A percentile compares a stretch with the other conserved stretches of the same genome.
phyloP scores from a whole-genome alignment of 176 grass and related monocot species.

The Thalia dealbata region DNA sequence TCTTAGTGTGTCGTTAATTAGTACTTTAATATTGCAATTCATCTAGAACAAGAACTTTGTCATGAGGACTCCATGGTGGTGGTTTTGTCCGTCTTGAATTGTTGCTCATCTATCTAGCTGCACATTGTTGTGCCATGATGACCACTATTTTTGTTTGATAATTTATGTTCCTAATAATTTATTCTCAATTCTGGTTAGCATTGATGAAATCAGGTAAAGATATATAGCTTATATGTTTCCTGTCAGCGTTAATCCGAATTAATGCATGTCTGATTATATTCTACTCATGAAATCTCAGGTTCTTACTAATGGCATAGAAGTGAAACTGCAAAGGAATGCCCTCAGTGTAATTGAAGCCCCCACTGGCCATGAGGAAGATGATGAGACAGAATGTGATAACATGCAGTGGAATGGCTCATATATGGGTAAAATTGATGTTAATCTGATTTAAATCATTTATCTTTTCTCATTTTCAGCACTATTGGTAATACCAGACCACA shows the following conservation, averaged over 20 bases:
- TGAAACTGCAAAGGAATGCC: constrained; percentile 9
- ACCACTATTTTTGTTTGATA: too few species aligned
- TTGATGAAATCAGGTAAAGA: background rate
- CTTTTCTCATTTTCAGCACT: background rate
- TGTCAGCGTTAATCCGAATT: background rate
- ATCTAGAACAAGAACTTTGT: too few species aligned
- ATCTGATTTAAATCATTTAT: background rate
- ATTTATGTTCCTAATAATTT: too few species aligned
- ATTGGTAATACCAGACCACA: background rate
- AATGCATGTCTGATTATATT: background rate
- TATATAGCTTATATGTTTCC: background rate
- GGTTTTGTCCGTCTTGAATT: too few species aligned
- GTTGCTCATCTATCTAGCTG: too few species aligned
- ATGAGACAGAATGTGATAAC: constrained; percentile 3
- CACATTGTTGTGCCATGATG: too few species aligned
- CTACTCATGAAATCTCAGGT: background rate
- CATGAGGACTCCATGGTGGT: too few species aligned
- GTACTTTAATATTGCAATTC: background rate
- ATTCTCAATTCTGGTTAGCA: too few species aligned
- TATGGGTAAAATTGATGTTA: background rate
- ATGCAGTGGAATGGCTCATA: constrained; percentile 2
- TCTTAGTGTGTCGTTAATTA: background rate
- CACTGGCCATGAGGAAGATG: constrained; percentile 4
- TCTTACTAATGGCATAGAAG: constrained; percentile 7
- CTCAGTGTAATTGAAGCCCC: background rate